phyloP scores from a whole-genome alignment of 768 basidiomycete genomes.

The Mycena chlorophos region DNA sequence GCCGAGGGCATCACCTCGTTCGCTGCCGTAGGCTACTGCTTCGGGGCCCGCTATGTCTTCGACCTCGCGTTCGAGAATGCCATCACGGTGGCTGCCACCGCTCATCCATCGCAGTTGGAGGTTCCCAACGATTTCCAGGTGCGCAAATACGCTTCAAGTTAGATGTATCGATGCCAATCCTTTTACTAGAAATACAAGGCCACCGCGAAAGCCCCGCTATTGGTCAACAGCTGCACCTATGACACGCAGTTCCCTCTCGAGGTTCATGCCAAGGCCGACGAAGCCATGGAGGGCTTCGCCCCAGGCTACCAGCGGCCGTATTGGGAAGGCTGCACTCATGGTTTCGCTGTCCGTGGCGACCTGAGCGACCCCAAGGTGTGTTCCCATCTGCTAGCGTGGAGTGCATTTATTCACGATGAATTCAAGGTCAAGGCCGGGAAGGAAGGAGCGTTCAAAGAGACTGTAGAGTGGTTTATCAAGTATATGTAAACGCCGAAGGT shows the following conservation, averaged over 20 bases:
- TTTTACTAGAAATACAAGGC: neutral
- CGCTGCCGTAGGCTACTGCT: conserved; percentile 1
- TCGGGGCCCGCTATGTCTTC: neutral
- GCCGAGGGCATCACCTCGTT: neutral
- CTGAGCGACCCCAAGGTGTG: neutral
- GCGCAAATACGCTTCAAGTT: neutral
- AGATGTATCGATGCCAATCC: neutral
- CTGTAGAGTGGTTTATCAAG: neutral
- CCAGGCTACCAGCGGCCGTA: neutral
- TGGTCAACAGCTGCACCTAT: neutral
- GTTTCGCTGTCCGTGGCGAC: neutral
- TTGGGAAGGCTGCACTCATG: neutral
- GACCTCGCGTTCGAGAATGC: neutral
- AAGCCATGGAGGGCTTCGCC: neutral
- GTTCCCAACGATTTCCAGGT: neutral
- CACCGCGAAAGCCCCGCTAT: neutral
- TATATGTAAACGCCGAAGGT: too few species aligned
- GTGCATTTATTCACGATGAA: too few species aligned
- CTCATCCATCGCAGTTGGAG: neutral
- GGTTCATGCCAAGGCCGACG: neutral
- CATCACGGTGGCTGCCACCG: neutral
- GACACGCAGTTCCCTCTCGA: neutral
- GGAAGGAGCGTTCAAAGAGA: neutral
- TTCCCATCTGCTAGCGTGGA: too few species aligned
- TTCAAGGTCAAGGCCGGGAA: neutral